Conservation (phyloP, 495 filamentous ascomycete genomes). For the Xylaria telfairii region DNA sequence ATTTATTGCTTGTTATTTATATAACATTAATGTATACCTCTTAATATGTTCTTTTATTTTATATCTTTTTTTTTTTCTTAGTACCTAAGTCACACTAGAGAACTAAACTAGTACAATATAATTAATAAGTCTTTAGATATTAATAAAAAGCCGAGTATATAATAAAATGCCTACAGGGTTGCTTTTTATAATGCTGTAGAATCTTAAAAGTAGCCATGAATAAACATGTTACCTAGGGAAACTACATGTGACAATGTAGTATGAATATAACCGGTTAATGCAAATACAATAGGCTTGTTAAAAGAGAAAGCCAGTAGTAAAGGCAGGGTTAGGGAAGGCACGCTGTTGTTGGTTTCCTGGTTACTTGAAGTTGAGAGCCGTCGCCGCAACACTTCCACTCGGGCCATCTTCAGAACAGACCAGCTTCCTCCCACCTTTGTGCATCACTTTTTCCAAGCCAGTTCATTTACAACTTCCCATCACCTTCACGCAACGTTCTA, state of each 20-base stretch:
- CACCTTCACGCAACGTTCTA: neutral
- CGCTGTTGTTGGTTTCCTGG: neutral
- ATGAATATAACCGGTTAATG: no score
- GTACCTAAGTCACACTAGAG: neutral
- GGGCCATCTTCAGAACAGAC: neutral
- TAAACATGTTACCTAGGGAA: neutral
- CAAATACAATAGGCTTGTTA: neutral
- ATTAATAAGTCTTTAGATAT: neutral
- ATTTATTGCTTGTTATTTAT: neutral
- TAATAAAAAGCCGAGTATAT: neutral
- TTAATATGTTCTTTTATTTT: neutral
- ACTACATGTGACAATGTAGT: neutral
- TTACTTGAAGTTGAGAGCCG: neutral
- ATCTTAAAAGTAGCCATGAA: neutral
- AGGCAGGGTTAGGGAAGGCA: neutral
- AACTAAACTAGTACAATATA: neutral
- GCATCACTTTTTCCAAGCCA: neutral
- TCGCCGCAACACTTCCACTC: neutral
- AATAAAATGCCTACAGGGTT: neutral
- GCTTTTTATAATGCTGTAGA: neutral
- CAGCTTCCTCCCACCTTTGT: neutral
- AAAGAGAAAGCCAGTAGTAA: neutral
- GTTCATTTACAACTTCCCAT: neutral
- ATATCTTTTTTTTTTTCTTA: neutral
- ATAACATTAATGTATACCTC: neutral